These are phyloP conservation scores for Myxozyma geophila DNA, from an alignment of 805 yeast species.

Conservation along the genomic window DNA sequence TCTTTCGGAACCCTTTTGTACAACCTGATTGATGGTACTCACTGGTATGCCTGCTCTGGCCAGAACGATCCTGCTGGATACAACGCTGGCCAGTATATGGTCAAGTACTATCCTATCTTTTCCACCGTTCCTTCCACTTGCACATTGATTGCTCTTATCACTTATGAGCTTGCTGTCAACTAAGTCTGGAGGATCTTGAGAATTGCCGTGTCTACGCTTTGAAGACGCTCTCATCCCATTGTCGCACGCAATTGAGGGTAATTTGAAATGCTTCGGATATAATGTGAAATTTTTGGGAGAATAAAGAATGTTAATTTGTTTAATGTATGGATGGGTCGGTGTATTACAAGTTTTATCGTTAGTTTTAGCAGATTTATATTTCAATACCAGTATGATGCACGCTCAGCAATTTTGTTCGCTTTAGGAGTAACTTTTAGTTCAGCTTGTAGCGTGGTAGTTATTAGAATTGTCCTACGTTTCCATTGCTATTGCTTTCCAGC, in stretches of 20 bases:
- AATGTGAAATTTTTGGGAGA: background rate
- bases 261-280: background rate
- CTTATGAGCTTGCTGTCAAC: background rate
- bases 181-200: background rate
- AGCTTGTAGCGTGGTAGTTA: background rate
- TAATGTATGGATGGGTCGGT: conserved; percentile 1
- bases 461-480: background rate
- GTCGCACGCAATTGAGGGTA: conserved; percentile 1
- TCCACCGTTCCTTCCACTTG: background rate
- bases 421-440: background rate
- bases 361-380: background rate
- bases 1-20: background rate
- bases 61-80: conserved; percentile 3
- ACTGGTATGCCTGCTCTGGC: conserved; percentile 4
- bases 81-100: background rate
- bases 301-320: background rate
- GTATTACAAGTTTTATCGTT: conserved; percentile 1
- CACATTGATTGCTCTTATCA: background rate
- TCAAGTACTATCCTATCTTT: background rate
- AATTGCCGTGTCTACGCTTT: background rate
- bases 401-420: background rate
- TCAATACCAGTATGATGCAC: background rate
- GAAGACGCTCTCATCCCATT: background rate
- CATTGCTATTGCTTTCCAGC: background rate
- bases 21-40: background rate